Evolutionary conservation across 2,329 filamentous ascomycete genomes (phyloP), one percentile per base, ranked within the genome.

Genomic region (Diaporthe eres): DNA sequence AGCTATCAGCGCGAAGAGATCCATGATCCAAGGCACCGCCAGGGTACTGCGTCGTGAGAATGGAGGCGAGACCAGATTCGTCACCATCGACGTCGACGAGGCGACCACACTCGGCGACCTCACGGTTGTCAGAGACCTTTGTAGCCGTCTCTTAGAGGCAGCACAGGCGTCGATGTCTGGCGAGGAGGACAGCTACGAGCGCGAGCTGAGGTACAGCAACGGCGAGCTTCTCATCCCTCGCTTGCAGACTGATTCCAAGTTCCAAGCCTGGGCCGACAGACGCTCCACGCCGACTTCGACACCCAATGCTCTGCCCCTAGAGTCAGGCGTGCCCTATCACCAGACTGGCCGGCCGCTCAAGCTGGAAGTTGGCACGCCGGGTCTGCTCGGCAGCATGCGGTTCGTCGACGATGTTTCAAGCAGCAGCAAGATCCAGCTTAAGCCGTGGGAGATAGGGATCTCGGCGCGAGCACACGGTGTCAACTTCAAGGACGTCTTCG

Each of bases 401-500:
- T 78, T 80, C 51, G 75, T 75, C 19, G 67, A 78, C 5, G 74
- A 78, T 28, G 34, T 42, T n/a, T 31, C 71, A 15, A 77, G 57
- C 22, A 60, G 71, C 10, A 7, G 13, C 12, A 47, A 58, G 42
- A 79, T 68, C 3, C 61, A 74, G 6, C 78, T 80, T 7, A 70
- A 74, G 15, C 74, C 75, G 9, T 72, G 75, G 19, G 76, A 81
- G 58, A 75, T 82, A 37, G 61, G 81, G 67, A 53, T 82, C 28
- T 61, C 78, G 34, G 75, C 78, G 9, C 74, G 78, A 13, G 78
- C 81, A 1, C 75, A 79, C 13, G 80, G 82, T 19, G 78, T 84
- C 68, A 83, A 84, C 76, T 84, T 85, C 78, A 82, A 82, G 57
- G 83, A 85, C 55, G 81, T 85, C 5, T 79, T 84, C 2, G 81